Base-by-base conservation (phyloP, 2,329 filamentous ascomycete genomes). In the Diaporthe sp. region DNA sequence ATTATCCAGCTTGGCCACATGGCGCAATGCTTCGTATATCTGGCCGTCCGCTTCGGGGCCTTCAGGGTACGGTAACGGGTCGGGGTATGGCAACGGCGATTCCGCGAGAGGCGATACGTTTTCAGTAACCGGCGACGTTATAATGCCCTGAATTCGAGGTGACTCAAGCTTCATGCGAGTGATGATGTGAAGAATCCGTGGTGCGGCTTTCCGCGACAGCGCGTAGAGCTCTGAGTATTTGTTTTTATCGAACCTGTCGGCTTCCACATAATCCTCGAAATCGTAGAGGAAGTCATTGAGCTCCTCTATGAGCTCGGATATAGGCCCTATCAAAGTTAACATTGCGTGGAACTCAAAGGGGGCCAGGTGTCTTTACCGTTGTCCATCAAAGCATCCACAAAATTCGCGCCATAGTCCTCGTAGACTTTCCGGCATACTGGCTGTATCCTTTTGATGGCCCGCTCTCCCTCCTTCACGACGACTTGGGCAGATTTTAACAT, bases 191-290 rank as follows among this genome's bases (percentile, higher is more conserved):
- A 85, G 81, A 17, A 90, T 86, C 68, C 82, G 84, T 1, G 87
- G 85, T 1, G 88, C 88, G 1, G 86, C 84, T 68, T 85, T 85
- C 71, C 88, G 84, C 22, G 87, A 87, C 7, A 85, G 78, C 50
- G 84, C 83, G 77, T 87, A 86, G 5, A 90, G 81, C 76, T 88
- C 84, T 25, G 82, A 79, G 71, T 87, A 91, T 75, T 87, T 88
- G 25, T 83, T 83, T 35, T 82, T 79, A n/a, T 90, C 87, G 75
- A 90, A 91, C 32, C 83, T 83, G 44, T 88, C 85, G 19, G 81
- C 77, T 66, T 88, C 86, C 75, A 87, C 80, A 76, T 83, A 89
- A 70, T 91, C 88, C 72, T 91, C 89, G 77, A 91, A 90, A 69
- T 88, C 88, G 85, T 88, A 91, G 9, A 90, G 80, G 32, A 89